Percentiles rank a stretch among this genome's conserved stretches.
Evolutionary conservation across 768 basidiomycete species (phyloP).

Genomic region (Leccinum barrowsii): DNA sequence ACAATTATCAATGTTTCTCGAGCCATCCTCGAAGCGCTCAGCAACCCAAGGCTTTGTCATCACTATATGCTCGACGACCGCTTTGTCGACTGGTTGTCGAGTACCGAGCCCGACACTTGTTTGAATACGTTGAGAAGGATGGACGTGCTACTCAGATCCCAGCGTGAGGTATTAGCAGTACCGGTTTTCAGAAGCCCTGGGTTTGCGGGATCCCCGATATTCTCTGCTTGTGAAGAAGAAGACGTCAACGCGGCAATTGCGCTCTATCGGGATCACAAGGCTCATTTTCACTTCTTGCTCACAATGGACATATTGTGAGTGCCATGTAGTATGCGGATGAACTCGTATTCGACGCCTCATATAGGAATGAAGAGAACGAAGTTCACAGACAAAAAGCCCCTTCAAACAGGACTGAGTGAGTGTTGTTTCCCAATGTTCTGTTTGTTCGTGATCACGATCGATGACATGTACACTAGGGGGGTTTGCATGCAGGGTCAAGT

Average conservation of each 20-base stretch:
- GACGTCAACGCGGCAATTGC: not conserved
- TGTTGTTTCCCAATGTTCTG: fast-evolving
- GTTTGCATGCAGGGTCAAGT: not conserved
- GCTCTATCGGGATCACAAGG: slow-evolving; percentile 1
- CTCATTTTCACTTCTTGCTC: slow-evolving; percentile 11
- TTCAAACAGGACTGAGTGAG: not conserved
- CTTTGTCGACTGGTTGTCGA: slow-evolving; percentile 6
- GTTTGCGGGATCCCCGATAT: not conserved
- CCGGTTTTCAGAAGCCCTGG: not conserved
- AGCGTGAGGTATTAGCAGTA: not conserved
- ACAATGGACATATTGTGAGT: slow-evolving; percentile 12
- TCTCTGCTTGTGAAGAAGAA: not conserved
- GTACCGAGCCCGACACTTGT: slow-evolving; percentile 2
- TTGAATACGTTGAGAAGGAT: slow-evolving; percentile 3
- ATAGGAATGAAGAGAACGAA: slow-evolving; percentile 2
- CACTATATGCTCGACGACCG: slow-evolving; percentile 4
- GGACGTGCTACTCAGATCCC: not conserved
- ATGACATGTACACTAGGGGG: not conserved
- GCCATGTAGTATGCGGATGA: not conserved
- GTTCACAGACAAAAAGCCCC: not conserved
- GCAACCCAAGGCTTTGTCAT: not conserved
- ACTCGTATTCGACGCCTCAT: not conserved
- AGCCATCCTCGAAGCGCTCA: slow-evolving; percentile 3
- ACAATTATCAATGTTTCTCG: slow-evolving; percentile 3
- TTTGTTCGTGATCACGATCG: too few species aligned